Evolutionary conservation across 805 yeast genomes (phyloP), one percentile per base, ranked within the genome.

Genomic region (Saturnispora ahearnii): DNA sequence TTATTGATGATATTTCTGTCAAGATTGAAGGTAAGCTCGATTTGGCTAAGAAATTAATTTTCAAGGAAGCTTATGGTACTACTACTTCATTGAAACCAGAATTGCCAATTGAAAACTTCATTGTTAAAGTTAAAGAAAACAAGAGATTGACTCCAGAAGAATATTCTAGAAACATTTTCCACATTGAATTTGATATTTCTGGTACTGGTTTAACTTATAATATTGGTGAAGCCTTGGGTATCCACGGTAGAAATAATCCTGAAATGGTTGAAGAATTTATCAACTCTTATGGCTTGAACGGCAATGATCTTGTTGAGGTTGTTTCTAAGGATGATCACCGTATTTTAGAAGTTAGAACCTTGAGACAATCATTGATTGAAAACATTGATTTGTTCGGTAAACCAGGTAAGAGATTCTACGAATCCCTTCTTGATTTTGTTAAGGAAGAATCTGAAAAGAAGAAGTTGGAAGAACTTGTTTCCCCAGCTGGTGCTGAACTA

Each of bases 181-280:
- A 91, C 64, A 84, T 91, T 58, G 98, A 91, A 70, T 88, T 91
- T 58, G 98, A 91, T 64, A 78, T 83, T 62, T 69, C 89, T 43
- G 95, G 95, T 48, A 89, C 97, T 34, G 96, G 95, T 26, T 73
- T 91, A 63, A 87, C 80, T 45, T 91, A 91, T 65, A 93, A 83
- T 55, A 88, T 91, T 62, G 98, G 98, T 65, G 98, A 91, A 73
- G 96, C 98, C 21, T 78, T 91, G 53, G 98, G 98, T 62, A 79
- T 91, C 53, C 97, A 91, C 61, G 96, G 96, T 45, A 82, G 91
- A 62, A 91, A 91, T 71, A 76, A 80, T 58, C 64, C 73, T 38
- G 75, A 70, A 15, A 76, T 72, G 36, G 96, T 90, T 48, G 77
- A 73, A 42, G 74, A 75, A 55, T 91, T 91, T 68, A 74, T 91